These are phyloP conservation scores for Taphrina confusa DNA, from an alignment of 1,139 yeast species.

Conservation along the genomic window DNA sequence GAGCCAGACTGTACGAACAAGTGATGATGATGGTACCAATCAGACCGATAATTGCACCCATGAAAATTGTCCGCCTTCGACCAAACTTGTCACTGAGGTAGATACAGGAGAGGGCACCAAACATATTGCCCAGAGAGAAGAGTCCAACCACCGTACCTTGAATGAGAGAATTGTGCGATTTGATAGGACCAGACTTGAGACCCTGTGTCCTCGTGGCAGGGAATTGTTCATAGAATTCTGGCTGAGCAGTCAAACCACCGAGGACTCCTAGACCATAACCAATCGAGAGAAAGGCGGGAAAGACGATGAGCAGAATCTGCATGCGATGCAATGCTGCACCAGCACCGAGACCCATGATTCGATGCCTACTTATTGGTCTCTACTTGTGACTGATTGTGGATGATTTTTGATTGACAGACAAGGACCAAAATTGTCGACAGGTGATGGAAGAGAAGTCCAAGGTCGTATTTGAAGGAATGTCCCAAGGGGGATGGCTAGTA, in stretches of 20 bases:
- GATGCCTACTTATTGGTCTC: too few relatives aligned
- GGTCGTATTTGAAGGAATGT: too few relatives aligned
- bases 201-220: slow-evolving; percentile 20
- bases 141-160: slow-evolving; percentile 70
- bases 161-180: slow-evolving; percentile 35
- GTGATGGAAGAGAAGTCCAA: too few relatives aligned
- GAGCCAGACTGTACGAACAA: slow-evolving; percentile 63
- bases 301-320: slow-evolving; percentile 25
- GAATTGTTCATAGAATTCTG: slow-evolving; percentile 57
- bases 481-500: too few relatives aligned
- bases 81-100: slow-evolving; percentile 65
- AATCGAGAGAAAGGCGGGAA: slow-evolving; percentile 42
- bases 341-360: slow-evolving; percentile 19
- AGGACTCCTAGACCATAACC: slow-evolving; percentile 83
- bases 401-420: too few relatives aligned
- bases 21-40: slow-evolving; percentile 67
- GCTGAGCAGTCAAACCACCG: slow-evolving; percentile 66
- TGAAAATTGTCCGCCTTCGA: slow-evolving; percentile 63
- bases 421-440: too few relatives aligned
- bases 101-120: slow-evolving; percentile 65
- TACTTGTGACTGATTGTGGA: too few relatives aligned
- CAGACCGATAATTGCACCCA: slow-evolving; percentile 61
- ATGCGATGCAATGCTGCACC: slow-evolving; percentile 13
- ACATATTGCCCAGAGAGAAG: slow-evolving; percentile 75
- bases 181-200: slow-evolving; percentile 15